These are phyloP conservation scores for Hymenoscyphus albidus DNA, from an alignment of 2,329 filamentous ascomycete genomes.

Conservation along the genomic window DNA sequence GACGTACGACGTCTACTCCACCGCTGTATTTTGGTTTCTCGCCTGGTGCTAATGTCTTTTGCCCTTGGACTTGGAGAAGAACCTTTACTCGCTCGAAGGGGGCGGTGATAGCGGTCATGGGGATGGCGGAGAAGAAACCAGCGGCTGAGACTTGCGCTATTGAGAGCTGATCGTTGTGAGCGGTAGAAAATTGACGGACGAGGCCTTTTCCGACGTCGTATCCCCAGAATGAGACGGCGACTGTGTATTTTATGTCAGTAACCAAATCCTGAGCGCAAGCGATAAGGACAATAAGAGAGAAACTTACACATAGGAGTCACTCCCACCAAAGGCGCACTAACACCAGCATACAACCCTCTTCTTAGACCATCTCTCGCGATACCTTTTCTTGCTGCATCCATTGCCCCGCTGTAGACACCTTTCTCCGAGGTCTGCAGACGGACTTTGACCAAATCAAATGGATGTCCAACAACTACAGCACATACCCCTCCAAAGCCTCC, in stretches of 20 bases:
- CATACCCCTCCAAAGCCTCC: constrained; percentile 92
- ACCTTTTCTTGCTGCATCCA: constrained; percentile 89
- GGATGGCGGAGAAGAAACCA: constrained; percentile 95
- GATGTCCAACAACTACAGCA: constrained; percentile 91
- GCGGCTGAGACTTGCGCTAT: constrained; percentile 87
- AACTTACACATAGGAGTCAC: constrained; percentile 98
- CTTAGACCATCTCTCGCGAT: constrained; percentile 78
- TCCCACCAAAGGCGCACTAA: constrained; percentile 88
- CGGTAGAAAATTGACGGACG: constrained; percentile 64
- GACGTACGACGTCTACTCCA: constrained; percentile 83
- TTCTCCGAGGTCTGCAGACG: constrained; percentile 92
- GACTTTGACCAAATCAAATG: constrained; percentile 97
- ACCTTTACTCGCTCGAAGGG: constrained; percentile 99
- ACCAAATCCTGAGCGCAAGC: not conserved
- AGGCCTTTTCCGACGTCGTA: constrained; percentile 94
- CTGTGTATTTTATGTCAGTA: constrained; percentile 37
- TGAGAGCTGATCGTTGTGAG: constrained; percentile 67
- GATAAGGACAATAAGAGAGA: not conserved
- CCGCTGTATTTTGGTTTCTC: constrained; percentile 91
- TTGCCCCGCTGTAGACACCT: constrained; percentile 83
- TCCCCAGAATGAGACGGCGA: constrained; percentile 73
- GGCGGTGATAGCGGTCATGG: constrained; percentile 97
- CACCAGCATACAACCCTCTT: constrained; percentile 90
- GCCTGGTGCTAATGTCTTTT: constrained; percentile 77
- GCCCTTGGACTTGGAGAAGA: constrained; percentile 94